Base-by-base conservation (phyloP, 2,329 filamentous ascomycete species). In the Ophiobolus disseminans region DNA sequence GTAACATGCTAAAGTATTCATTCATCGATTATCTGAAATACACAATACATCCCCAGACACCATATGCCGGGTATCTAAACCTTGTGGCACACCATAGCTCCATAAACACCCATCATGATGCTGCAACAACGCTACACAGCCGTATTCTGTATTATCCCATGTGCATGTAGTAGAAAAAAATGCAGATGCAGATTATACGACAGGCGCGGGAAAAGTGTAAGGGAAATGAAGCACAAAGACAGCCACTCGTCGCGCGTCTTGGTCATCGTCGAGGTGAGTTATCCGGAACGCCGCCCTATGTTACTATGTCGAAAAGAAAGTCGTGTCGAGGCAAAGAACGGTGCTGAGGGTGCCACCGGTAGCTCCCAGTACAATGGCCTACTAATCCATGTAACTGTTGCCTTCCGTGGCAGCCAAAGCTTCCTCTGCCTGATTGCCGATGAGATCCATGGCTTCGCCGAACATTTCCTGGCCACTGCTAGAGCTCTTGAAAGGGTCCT, bases 401-500 rank as follows among this genome's bases (percentile, higher is more conserved):
- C 60, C 59, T 49, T 70, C 70, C 3, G 70, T 73, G 3, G 70
- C 61, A 40, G 70, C 70, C 43, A 73, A 48, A 13, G 70, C 70
- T 45, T 73, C 70, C 41, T 72, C 70, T 6, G 68, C 70, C 43
- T 73, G 70, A 28, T 70, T 66, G 19, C 68, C 69, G 21, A 60
- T 66, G 40, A 62, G 62, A 37, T 72, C 69, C 61, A 71, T 68
- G 22, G 66, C 55, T 31, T 72, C 69, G 20, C 66, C 65, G 43
- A 72, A 72, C 62, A 72, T 65, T 50, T 72, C 70, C 26, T 70
- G 63, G 10, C 63, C 66, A 41, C 64, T 72, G 25, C 65, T 65
- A 4, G 69, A 72, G 48, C 67, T 70, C 55, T 71, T 71, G 57
- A 73, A 73, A 1, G 66, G 56, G 41, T 73, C 66, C 22, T 72